phyloP scores from a whole-genome alignment of 164 flowering plant genomes.

The Umbellularia californica region DNA sequence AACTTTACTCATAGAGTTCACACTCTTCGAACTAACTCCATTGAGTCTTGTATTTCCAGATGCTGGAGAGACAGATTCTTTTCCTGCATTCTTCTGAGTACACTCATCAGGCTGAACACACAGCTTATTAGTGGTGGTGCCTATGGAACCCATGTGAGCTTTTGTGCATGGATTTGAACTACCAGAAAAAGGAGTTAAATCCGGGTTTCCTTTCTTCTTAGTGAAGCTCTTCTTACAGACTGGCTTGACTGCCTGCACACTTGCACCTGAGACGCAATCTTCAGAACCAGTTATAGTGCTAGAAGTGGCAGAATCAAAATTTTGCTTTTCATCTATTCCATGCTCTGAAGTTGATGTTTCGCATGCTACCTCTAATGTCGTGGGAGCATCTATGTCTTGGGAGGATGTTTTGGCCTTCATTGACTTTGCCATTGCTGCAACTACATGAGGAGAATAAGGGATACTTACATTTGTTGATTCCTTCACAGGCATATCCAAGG shows the following conservation, averaged over 20 bases:
- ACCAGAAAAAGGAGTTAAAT: conserved; percentile 21
- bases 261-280: conserved; percentile 24
- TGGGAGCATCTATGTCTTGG: conserved; percentile 21
- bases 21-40: conserved; percentile 17
- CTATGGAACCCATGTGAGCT: conserved; percentile 13
- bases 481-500: conserved; percentile 10
- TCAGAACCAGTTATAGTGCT: conserved; percentile 17
- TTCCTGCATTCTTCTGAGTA: conserved; percentile 14
- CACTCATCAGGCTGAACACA: conserved; percentile 16
- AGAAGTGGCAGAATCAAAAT: conserved; percentile 20
- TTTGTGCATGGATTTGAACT: conserved; percentile 9
- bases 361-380: conserved; percentile 15
- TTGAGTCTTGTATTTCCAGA: conserved; percentile 22
- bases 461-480: conserved; percentile 18
- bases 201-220: conserved; percentile 44
- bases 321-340: conserved; percentile 16
- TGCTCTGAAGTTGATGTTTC: conserved; percentile 14
- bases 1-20: neutral
- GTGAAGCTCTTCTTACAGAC: conserved; percentile 28
- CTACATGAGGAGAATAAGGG: conserved; percentile 16
- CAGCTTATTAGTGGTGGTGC: conserved; percentile 18
- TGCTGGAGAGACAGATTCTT: conserved; percentile 27
- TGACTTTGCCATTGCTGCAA: conserved; percentile 14
- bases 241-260: conserved; percentile 26
- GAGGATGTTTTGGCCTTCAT: conserved; percentile 16